These are phyloP conservation scores for Emydomyces testavorans DNA, from an alignment of 2,329 filamentous ascomycete species.

Conservation along the genomic window DNA sequence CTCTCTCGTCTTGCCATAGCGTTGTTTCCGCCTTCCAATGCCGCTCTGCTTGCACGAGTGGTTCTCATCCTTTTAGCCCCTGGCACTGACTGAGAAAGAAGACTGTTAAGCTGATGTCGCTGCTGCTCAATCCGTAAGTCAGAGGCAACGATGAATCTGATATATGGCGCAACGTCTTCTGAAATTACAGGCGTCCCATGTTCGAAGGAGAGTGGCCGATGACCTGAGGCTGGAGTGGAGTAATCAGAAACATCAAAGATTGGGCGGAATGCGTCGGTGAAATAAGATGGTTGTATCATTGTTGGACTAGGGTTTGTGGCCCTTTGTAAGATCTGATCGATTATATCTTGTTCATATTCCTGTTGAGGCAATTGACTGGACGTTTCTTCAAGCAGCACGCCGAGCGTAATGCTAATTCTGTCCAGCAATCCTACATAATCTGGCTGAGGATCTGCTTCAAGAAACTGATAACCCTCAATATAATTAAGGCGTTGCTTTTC, in stretches of 20 bases:
- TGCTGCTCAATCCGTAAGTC: conserved; percentile 61
- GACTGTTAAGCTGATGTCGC: conserved; percentile 49
- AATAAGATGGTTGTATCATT: conserved; percentile 28
- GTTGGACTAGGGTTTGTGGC: conserved; percentile 15
- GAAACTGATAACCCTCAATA: conserved; percentile 42
- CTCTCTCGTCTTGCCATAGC: conserved; percentile 55
- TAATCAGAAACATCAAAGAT: conserved; percentile 36
- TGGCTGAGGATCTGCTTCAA: conserved; percentile 41
- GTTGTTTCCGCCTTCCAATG: conserved; percentile 62
- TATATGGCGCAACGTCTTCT: conserved; percentile 74
- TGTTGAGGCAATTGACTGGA: conserved; percentile 12
- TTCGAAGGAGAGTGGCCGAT: conserved; percentile 59
- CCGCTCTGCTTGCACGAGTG: conserved; percentile 63
- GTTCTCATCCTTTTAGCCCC: conserved; percentile 51
- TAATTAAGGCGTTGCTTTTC: conserved; percentile 46
- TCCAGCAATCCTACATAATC: conserved; percentile 35
- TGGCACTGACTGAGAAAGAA: conserved; percentile 49
- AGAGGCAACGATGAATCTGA: conserved; percentile 71
- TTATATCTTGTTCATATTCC: conserved; percentile 21
- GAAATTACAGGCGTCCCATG: conserved; percentile 54
- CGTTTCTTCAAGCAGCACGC: conserved; percentile 23
- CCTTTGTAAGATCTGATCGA: conserved; percentile 25
- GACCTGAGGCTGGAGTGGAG: conserved; percentile 25
- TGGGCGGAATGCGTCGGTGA: conserved; percentile 42
- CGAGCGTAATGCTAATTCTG: conserved; percentile 27